Conservation (phyloP, 495 filamentous ascomycete species). For the Aspergillus steynii region DNA sequence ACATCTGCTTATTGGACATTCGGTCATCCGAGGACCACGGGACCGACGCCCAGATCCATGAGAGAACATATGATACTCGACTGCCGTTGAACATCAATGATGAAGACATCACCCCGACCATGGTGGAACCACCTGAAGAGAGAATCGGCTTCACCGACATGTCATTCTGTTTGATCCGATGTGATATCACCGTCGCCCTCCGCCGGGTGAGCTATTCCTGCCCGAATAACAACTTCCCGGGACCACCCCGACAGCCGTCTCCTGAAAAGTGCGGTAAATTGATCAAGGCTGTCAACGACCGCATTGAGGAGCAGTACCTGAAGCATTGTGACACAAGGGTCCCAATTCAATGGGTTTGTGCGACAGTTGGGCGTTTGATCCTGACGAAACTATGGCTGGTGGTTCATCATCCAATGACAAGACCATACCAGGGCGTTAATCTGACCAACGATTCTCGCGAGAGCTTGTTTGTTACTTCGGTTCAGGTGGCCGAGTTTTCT, state of each 20-base stretch:
- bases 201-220: conserved; percentile 42
- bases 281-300: conserved; percentile 61
- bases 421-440: conserved; percentile 27
- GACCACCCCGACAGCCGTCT: conserved; percentile 18
- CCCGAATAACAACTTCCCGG: conserved; percentile 26
- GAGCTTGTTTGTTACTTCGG: conserved; percentile 69
- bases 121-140: conserved; percentile 57
- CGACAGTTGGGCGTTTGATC: conserved; percentile 66
- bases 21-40: conserved; percentile 84
- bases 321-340: conserved; percentile 58
- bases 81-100: conserved; percentile 83
- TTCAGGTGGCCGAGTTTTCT: conserved; percentile 77
- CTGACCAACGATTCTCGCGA: conserved; percentile 63
- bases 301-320: conserved; percentile 63
- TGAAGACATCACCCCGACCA: conserved; percentile 66
- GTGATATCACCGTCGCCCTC: conserved; percentile 54
- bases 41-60: conserved; percentile 70
- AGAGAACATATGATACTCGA: conserved; percentile 69
- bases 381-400: conserved; percentile 69
- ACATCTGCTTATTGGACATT: conserved; percentile 73
- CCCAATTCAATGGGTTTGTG: conserved; percentile 70
- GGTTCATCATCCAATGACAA: conserved; percentile 60
- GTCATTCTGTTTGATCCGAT: conserved; percentile 73
- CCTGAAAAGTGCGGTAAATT: conserved; percentile 59
- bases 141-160: conserved; percentile 71